Percentiles rank a stretch among this genome's conserved stretches.
phyloP scores from a whole-genome alignment of 2,329 filamentous ascomycete genomes.

The Paradendryphiella salina region DNA sequence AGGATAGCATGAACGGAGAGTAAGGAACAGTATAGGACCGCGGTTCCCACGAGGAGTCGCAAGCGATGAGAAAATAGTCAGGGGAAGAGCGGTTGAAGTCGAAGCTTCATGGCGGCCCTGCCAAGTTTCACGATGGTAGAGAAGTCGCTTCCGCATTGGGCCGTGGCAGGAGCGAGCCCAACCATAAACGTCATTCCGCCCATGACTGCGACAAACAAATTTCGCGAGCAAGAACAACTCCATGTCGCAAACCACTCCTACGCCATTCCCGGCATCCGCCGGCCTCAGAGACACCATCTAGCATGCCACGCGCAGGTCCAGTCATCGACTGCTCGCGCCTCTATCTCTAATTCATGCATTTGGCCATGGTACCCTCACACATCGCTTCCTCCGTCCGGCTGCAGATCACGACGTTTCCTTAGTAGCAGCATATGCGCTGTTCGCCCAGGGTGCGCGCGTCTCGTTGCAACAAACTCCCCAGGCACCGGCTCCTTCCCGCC shows the following conservation, averaged over 20 bases:
- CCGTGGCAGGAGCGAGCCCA: constrained; percentile 14
- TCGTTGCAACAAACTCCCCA: constrained; percentile 31
- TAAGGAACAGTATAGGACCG: neutral
- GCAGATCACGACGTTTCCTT: constrained; percentile 22
- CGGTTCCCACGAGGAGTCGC: neutral
- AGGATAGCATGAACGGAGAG: neutral
- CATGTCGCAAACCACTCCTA: constrained; percentile 5
- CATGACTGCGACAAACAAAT: constrained; percentile 1
- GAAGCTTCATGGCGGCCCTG: constrained; percentile 18
- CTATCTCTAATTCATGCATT: constrained; percentile 19
- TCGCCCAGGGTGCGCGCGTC: constrained; percentile 35
- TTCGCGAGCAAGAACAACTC: neutral
- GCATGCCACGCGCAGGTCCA: neutral
- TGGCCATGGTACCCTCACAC: constrained; percentile 26
- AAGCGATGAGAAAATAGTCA: neutral
- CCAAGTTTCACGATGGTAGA: constrained; percentile 19
- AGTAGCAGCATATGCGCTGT: constrained; percentile 32
- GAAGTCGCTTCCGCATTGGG: constrained; percentile 20
- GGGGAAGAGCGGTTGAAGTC: neutral
- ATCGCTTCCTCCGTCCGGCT: constrained; percentile 17
- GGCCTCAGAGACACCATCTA: neutral
- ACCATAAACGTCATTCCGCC: constrained; percentile 18
- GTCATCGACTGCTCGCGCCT: constrained; percentile 11
- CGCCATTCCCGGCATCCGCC: neutral
- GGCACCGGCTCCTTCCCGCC: constrained; percentile 36